Base-by-base conservation (phyloP, 2,329 filamentous ascomycete species). In the Amylocarpus encephaloides region DNA sequence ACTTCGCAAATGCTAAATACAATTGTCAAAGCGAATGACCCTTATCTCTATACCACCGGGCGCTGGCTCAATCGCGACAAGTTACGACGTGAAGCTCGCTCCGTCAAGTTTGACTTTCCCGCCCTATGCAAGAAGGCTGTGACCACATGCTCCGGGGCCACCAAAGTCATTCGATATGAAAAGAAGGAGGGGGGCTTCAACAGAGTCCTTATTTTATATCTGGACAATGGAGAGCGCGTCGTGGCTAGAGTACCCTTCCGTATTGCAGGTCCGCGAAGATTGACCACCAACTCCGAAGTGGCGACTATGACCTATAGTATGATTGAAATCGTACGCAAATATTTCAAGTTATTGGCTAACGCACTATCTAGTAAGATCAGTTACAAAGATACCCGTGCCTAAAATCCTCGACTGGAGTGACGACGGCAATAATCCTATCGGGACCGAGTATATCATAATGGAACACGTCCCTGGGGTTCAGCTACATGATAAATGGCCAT, bases 161-260 rank as follows among this genome's bases (percentile, higher is more conserved):
- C 34, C 10, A 56, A 54, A 9, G 63, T 74, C 35, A 51, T 50
- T 48, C 58, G 49, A 11, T 73, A 61, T 51, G 61, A 67, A 43
- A 74, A 75, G 59, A 64, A 67, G 43, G 71, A 75, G 62, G 70
- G 72, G 4, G 66, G 67, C 1, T 73, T 68, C 52, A 74, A 73
- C 48, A 60, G 69, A 56, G 68, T 68, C 22, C 73, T 75, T 44
- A 63, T 72, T 30, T 68, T 74, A 47, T 62, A 61, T 15, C 62
- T 69, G 36, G 59, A 74, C 43, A 67, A 70, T 59, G 66, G 48
- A 6, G 60, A 59, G 53, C 57, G 55, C n/a, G 49, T 72, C 16
- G 66, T 74, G 13, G 72, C 68, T 3, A 69, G 66, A 56, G 50
- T 74, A 15, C 71, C 70, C 2, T 71, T 68, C 56, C 48, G 49